Evolutionary conservation across 345 rosid species (phyloP).

Genomic region (Limnanthes douglasii): DNA sequence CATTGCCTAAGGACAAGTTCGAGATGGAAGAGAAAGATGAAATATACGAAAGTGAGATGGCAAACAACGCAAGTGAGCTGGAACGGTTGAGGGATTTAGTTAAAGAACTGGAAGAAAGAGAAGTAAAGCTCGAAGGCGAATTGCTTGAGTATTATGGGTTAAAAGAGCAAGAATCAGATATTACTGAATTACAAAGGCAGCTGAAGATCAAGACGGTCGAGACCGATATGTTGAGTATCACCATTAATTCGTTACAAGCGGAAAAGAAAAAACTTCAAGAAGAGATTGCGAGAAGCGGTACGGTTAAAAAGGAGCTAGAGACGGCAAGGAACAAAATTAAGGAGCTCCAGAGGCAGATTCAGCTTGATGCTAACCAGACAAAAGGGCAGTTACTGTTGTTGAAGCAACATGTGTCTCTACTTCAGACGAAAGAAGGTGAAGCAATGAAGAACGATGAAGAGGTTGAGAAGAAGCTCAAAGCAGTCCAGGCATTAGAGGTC

Average conservation of each 20-base stretch:
- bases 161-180: slow-evolving; percentile 78
- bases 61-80: slow-evolving; percentile 55
- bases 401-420: slow-evolving; percentile 80
- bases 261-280: slow-evolving; percentile 91
- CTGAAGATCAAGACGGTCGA: slow-evolving; percentile 90
- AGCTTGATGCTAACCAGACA: slow-evolving; percentile 86
- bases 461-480: slow-evolving; percentile 59
- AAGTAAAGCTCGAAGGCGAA: slow-evolving; percentile 88
- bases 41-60: slow-evolving; percentile 55
- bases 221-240: slow-evolving; percentile 81
- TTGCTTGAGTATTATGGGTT: slow-evolving; percentile 87
- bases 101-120: slow-evolving; percentile 78
- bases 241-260: slow-evolving; percentile 66
- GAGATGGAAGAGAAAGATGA: slow-evolving; percentile 43
- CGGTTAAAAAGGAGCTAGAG: slow-evolving; percentile 60
- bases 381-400: slow-evolving; percentile 82
- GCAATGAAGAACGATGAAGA: slow-evolving; percentile 60
- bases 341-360: slow-evolving; percentile 88
- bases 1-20: slow-evolving; percentile 33
- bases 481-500: slow-evolving; percentile 56
- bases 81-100: slow-evolving; percentile 59
- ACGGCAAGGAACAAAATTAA: slow-evolving; percentile 63
- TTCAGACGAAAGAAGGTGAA: slow-evolving; percentile 72
- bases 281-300: slow-evolving; percentile 33
- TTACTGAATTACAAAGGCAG: slow-evolving; percentile 68